These are phyloP conservation scores for Russula foetens DNA, from an alignment of 768 basidiomycete genomes.

Conservation along the genomic window DNA sequence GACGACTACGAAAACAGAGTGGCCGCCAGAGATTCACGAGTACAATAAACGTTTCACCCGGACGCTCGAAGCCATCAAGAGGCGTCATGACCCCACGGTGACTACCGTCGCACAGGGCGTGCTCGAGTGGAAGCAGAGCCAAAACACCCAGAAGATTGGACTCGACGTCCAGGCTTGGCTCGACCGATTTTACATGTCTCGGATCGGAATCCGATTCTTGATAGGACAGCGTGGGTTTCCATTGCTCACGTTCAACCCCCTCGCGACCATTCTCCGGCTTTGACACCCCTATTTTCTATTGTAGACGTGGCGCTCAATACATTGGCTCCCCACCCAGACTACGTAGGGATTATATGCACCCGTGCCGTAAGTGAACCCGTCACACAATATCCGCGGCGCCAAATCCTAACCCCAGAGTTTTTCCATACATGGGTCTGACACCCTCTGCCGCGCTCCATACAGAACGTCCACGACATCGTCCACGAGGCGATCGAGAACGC, in stretches of 20 bases:
- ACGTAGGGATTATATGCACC: slow-evolving; percentile 97
- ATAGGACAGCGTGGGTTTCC: slow-evolving; percentile 77
- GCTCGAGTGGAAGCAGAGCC: slow-evolving; percentile 85
- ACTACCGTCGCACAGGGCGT: slow-evolving; percentile 96
- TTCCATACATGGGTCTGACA: not conserved
- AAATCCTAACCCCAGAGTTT: not conserved
- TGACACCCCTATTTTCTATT: not conserved
- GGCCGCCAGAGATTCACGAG: slow-evolving; percentile 91
- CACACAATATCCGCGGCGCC: not conserved
- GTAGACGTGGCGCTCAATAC: slow-evolving; percentile 92
- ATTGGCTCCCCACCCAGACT: slow-evolving; percentile 79
- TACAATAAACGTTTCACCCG: slow-evolving; percentile 91
- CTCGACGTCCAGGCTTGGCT: slow-evolving; percentile 91
- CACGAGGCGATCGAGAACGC: slow-evolving; percentile 99
- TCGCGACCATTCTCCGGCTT: not conserved
- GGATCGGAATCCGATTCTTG: slow-evolving; percentile 92
- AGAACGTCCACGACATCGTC: slow-evolving; percentile 96
- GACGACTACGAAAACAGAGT: slow-evolving; percentile 55
- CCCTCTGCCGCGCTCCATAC: slow-evolving; percentile 3
- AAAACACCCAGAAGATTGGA: slow-evolving; percentile 63
- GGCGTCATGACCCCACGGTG: slow-evolving; percentile 93
- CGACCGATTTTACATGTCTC: slow-evolving; percentile 93
- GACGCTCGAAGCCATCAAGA: slow-evolving; percentile 81
- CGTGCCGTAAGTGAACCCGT: slow-evolving; percentile 53
- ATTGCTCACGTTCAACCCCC: too few species aligned